Evolutionary conservation across 208 protist species (phyloP), one percentile per base, ranked within the genome.

Genomic region (Leishmania mexicana): DNA sequence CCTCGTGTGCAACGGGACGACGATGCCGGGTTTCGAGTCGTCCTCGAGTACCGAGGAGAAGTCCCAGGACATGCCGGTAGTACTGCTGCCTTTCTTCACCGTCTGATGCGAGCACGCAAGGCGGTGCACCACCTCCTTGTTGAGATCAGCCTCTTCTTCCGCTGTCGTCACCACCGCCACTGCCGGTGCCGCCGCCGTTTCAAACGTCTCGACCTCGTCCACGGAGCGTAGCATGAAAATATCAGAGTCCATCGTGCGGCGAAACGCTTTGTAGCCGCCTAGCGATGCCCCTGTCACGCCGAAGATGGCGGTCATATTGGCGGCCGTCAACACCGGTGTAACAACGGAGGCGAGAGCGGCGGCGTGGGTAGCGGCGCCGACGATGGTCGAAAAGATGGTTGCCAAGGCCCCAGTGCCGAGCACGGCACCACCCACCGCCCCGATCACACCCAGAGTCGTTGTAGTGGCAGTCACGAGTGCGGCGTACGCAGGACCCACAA

Each of bases 291-390:
- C 94, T 7, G 87, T 81, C 47, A 88, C 87, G 53, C 92, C 94
- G 74, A 96, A 96, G 68, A 96, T 88, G 21, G 89, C 91, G 17
- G 92, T 94, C 42, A 97, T 47, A 67, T 94, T 92, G 7, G 90
- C 85, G 3, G 86, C 89, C 21, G 94, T 94, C 6, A 97, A 84
- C 35, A 87, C 88, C 2, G 94, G 94, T 5, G 91, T 89, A 24
- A 97, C 47, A 7, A 97, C 60, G 10, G 81, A 81, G 1, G 88
- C 87, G 47, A 96, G 87, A 1, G 90, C 94, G 0, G 94, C 89
- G 0, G 91, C 88, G 81, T 97, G 91, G 21, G 92, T 94, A 13
- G 91, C 90, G 5, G 86, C 87, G 7, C 92, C 94, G 35, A 97
- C 84, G 13, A 95, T 79, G 2, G 80, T 88, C 1, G 86, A 83